Conservation (phyloP, 1,284 basidiomycete genomes). For the Trametes hirsuta region DNA sequence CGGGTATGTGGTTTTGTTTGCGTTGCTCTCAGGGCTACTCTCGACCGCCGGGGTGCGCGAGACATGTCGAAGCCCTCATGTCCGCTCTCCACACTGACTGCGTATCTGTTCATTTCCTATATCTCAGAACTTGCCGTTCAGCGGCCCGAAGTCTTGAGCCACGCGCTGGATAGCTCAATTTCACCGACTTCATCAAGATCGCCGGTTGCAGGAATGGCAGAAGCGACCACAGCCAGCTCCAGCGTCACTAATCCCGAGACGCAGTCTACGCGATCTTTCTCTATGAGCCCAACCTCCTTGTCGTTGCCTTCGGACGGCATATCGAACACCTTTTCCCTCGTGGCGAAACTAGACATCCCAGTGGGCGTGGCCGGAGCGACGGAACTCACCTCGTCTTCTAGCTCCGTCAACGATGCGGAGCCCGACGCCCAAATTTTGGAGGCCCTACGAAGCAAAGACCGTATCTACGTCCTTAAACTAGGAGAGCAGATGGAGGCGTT, state of each 20-base stretch:
- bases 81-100: conserved; percentile 26
- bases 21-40: conserved; percentile 6
- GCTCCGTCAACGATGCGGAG: conserved; percentile 39
- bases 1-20: conserved; percentile 22
- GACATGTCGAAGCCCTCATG: conserved; percentile 15
- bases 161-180: conserved; percentile 5
- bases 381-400: conserved; percentile 16
- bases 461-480: conserved; percentile 81
- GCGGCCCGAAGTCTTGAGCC: background rate
- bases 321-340: conserved; percentile 23
- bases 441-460: conserved; percentile 83
- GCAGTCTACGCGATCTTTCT: conserved; percentile 21
- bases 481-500: conserved; percentile 81
- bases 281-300: conserved; percentile 23
- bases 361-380: conserved; percentile 10
- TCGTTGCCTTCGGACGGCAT: conserved; percentile 30
- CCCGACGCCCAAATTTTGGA: conserved; percentile 79
- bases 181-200: conserved; percentile 6
- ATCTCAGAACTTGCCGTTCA: conserved; percentile 15
- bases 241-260: conserved; percentile 32
- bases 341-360: conserved; percentile 25
- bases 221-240: conserved; percentile 23
- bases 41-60: conserved; percentile 5
- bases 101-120: conserved; percentile 18
- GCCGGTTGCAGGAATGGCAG: conserved; percentile 21